Evolutionary conservation across 768 basidiomycete genomes (phyloP), one percentile per base, ranked within the genome.

Genomic region (Hydnomerulius pinastri): DNA sequence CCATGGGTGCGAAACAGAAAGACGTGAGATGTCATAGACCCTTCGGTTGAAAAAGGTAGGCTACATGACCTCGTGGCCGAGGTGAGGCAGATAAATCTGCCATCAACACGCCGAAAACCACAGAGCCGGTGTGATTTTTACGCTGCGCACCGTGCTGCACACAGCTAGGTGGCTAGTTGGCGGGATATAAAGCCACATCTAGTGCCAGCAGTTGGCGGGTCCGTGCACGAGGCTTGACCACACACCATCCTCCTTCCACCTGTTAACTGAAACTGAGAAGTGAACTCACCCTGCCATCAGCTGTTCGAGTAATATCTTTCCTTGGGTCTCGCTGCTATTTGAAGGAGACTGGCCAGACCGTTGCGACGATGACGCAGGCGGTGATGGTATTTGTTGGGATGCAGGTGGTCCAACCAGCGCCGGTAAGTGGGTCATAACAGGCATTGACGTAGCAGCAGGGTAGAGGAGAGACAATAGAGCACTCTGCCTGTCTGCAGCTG

Each of bases 241-340:
- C 13, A 3, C 49, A 39, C 42, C 24, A 23, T 13, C 41, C 27
- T 13, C 38, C 57, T 17, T 24, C 41, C 27, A 35, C 36, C 18
- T 39, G 23, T 18, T 8, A 25, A 37, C 25, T 29, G 39, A 18
- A 27, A 41, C 29, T 35, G 48, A 57, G 50, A 50, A 56, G 49
- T 48, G 52, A 13, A 76, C 86, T 71, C 64, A 92, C 90, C 87
- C 85, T 49, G 83, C 76, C 83, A 92, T 88, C 52, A 92, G 73
- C 63, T 90, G 87, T 57, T 92, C 90, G 53, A 92, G 70, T 57
- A 92, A 66, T 53, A 83, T 74, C 71, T 90, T 89, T 50, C 85
- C 84, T 64, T 88, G 86, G 0, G 80, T 68, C 54, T 89, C 86
- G 58, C 77, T 81, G 51, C 10, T 64, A 53, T 77, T 80, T 11